Base-by-base conservation (phyloP, 1,284 basidiomycete species). In the Austroboletus niveus region DNA sequence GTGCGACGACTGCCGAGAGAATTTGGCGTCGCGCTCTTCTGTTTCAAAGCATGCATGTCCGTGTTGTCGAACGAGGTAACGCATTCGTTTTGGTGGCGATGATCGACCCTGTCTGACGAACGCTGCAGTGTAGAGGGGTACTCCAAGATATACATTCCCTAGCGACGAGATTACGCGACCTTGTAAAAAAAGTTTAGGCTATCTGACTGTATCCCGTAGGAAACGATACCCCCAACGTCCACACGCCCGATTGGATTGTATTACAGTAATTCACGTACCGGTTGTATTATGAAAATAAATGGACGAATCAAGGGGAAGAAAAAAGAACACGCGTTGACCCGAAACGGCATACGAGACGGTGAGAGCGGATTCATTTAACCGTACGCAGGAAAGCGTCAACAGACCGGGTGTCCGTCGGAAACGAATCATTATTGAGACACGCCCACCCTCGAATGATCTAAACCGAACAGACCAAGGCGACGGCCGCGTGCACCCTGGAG, bases 21-120 rank as follows among this genome's bases (percentile, higher is more conserved):
- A 84, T 55, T 68, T 89, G 43, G 84, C 85, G 6, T 79, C 82
- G 1, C 77, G 82, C 20, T 75, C 79, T 34, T 71, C 80, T 0
- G 78, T 82, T 15, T 79, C 81, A 9, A 87, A 85, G 60, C 87
- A 89, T 58, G 72, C 76, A 2, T 89, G 87, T 62, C 87, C 87
- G 0, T 89, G 87, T 60, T 89, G 87, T 69, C 77, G 87, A 55
- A 76, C 78, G 62, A 76, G 64, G 85, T 87, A 59, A 45, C 45
- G 56, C 39, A 31, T 51, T 39, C 8, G 2, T 22, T 44, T n/a
- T 14, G 38, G 30, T 15, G 4, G 12, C 36, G 5, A 2, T 15
- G 34, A 24, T 24, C 22, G 22, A 24, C 1, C 12, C 30, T 15
- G 27, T 46, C 58, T 64, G 47, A 66, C 10, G 24, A 36, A 22